Evolutionary conservation across 2,329 filamentous ascomycete genomes (phyloP).

Genomic region (Coniochaeta hoffmannii): DNA sequence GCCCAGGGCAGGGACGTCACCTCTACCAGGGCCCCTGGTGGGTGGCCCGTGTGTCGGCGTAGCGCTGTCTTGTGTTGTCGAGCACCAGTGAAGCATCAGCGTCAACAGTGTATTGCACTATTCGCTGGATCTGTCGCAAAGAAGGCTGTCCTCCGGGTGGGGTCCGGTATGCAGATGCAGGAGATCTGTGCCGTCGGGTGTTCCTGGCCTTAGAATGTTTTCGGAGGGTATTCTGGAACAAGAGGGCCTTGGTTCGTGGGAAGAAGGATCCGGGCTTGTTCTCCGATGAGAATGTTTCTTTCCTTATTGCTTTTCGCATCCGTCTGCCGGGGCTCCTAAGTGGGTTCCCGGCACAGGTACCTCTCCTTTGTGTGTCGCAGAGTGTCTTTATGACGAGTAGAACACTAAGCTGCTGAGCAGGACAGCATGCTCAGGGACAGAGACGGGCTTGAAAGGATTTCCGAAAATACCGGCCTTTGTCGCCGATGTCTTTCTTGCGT

Average conservation of each 20-base stretch:
- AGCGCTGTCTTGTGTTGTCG: neutral
- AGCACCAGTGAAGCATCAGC: neutral
- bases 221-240: neutral
- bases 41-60: neutral
- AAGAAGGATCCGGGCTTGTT: neutral
- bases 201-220: neutral
- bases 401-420: neutral
- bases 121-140: neutral
- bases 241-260: neutral
- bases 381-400: neutral
- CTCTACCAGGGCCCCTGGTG: neutral
- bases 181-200: neutral
- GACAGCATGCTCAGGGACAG: neutral
- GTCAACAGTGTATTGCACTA: neutral
- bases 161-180: neutral
- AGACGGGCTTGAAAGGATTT: neutral
- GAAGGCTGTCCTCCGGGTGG: neutral
- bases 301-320: slow-evolving; percentile 1
- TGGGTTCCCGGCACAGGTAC: neutral
- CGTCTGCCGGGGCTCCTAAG: neutral
- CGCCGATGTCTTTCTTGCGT: neutral
- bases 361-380: slow-evolving; percentile 3
- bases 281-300: neutral
- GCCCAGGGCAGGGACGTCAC: neutral
- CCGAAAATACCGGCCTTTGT: slow-evolving; percentile 3